Evolutionary conservation across 345 rosid genomes (phyloP).

Genomic region (Barbarea vulgaris): DNA sequence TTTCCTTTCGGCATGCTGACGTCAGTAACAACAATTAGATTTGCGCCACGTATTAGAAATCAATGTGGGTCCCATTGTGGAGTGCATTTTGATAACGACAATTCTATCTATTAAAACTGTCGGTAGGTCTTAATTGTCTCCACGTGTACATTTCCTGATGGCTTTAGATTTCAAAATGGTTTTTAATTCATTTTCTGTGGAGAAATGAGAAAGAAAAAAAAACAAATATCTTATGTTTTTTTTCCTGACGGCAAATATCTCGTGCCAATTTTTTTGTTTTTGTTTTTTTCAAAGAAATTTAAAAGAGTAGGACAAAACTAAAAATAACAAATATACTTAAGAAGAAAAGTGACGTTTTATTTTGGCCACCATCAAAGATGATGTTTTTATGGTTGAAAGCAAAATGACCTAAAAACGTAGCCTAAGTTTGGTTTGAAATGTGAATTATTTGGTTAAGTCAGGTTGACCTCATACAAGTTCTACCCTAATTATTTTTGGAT

Average conservation of each 20-base stretch:
- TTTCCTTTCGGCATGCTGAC: conserved; percentile 28
- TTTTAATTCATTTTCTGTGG: conserved; percentile 20
- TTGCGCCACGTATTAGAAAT: conserved; percentile 31
- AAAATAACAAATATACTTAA: background rate
- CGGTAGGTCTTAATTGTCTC: conserved; percentile 20
- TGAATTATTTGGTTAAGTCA: conserved; percentile 11
- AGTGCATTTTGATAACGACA: conserved; percentile 10
- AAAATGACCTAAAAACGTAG: conserved; percentile 10
- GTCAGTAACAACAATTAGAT: conserved; percentile 20
- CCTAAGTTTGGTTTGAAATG: conserved; percentile 20
- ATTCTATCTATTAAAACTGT: conserved; percentile 22
- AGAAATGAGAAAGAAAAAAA: background rate
- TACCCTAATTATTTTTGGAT: background rate
- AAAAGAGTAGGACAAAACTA: background rate
- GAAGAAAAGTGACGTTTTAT: background rate
- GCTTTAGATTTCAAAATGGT: background rate
- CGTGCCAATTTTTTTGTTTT: conserved; percentile 2
- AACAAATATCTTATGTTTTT: conserved; percentile 8
- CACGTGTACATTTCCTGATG: conserved; percentile 33
- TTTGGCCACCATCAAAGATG: conserved; percentile 20
- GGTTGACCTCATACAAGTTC: background rate
- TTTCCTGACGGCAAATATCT: conserved; percentile 22
- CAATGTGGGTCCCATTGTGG: conserved; percentile 2
- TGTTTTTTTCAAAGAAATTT: background rate
- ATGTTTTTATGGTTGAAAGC: conserved; percentile 4